Evolutionary conservation across 1,284 basidiomycete genomes (phyloP), one percentile per base, ranked within the genome.

Genomic region (Trichosporon coremiiforme): DNA sequence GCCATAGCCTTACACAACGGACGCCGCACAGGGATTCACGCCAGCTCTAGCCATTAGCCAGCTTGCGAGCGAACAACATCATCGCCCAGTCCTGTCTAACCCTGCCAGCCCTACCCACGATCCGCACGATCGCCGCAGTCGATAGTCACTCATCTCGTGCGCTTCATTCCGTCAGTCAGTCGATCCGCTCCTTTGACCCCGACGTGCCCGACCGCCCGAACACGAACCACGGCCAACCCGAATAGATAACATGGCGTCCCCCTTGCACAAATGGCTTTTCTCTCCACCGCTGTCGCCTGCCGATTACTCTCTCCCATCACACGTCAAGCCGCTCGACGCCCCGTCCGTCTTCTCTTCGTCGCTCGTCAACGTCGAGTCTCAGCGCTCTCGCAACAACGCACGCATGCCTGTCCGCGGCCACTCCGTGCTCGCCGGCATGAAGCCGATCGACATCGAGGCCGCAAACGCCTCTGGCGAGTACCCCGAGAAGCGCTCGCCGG

Each of bases 181-280:
- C 17, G 41, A 45, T 45, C 41, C 41, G 41, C 41, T n/a, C 41
- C 41, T 45, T n/a, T 45, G 41, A n/a, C 15, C 41, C 17, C 41
- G 17, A 45, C 41, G 41, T 41, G 38, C 41, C 15, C 25, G 25
- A 25, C 25, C 25, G 25, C 25, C 25, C 36, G 10, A 13, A 13
- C 36, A 3, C 36, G 4, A 45, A 45, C 17, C 41, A 45, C 41
- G 38, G 38, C 38, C 38, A 8, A 41, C 9, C 41, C 53, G 22
- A 29, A 57, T 25, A 57, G 22, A 55, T 70, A 75, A 62, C 10
- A 83, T 83, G 82, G 71, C 78, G 1, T 82, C 80, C 4, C 79
- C 80, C 8, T 76, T 84, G 64, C 80, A 82, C 76, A 74, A 73
- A 35, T 80, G 75, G 71, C 77, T 83, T 36, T 82, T 82, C 75